These are phyloP conservation scores for Calonectria honghensis DNA, from an alignment of 2,329 filamentous ascomycete genomes.

Conservation along the genomic window DNA sequence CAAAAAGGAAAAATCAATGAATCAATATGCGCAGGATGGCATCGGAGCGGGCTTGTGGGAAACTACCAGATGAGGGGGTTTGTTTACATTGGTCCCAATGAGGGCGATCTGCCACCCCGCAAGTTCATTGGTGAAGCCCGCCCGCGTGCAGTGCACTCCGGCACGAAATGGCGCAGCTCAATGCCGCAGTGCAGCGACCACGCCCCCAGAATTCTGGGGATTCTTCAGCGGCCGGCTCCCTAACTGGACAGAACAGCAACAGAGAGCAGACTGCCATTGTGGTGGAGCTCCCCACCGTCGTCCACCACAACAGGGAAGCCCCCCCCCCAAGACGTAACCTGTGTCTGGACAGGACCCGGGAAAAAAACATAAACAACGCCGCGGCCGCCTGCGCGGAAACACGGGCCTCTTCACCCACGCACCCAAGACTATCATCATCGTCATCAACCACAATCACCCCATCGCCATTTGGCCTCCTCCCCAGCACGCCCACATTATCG, in stretches of 20 bases:
- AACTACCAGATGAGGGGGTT: conserved; percentile 24
- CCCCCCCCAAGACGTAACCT: conserved; percentile 40
- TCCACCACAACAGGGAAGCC: conserved; percentile 36
- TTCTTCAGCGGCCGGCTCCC: conserved; percentile 3
- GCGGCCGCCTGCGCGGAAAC: conserved; percentile 42
- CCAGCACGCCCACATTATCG: conserved; percentile 19
- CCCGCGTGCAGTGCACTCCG: conserved; percentile 7
- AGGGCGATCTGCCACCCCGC: conserved; percentile 5
- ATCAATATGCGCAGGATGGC: not conserved
- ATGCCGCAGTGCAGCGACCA: conserved; percentile 4
- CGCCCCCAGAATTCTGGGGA: conserved; percentile 20
- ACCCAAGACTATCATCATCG: conserved; percentile 38
- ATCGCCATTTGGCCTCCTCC: conserved; percentile 24
- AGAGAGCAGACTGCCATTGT: not conserved
- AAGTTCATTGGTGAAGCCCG: conserved; percentile 20
- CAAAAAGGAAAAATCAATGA: conserved; percentile 15
- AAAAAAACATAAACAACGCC: conserved; percentile 53
- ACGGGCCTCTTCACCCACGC: conserved; percentile 40
- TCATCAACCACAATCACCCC: conserved; percentile 38
- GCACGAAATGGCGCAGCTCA: conserved; percentile 13
- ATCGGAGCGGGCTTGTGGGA: not conserved
- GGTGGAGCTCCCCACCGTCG: conserved; percentile 28
- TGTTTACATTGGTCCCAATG: conserved; percentile 26
- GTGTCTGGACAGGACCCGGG: conserved; percentile 24
- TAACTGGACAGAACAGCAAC: conserved; percentile 1